These are phyloP conservation scores for Plasmodiophora brassicae DNA, from an alignment of 208 protist species.

Conservation along the genomic window DNA sequence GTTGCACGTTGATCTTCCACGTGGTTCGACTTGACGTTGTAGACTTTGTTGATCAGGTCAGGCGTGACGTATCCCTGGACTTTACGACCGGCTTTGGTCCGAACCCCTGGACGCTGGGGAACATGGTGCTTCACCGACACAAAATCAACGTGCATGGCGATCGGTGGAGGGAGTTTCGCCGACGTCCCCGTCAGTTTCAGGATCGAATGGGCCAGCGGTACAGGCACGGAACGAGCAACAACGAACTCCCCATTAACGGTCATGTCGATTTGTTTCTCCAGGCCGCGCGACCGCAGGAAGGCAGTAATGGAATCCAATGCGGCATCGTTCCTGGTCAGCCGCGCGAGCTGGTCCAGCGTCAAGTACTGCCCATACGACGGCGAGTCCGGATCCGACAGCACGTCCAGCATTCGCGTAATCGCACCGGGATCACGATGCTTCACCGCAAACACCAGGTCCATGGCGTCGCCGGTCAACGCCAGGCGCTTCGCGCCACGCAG, in stretches of 20 bases:
- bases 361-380: not conserved
- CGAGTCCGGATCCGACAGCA: not conserved
- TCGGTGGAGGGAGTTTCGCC: not conserved
- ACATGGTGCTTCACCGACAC: not conserved
- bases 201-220: not conserved
- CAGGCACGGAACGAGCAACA: too few relatives aligned
- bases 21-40: not conserved
- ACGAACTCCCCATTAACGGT: not conserved
- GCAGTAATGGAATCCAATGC: not conserved
- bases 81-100: not conserved
- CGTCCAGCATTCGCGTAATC: not conserved
- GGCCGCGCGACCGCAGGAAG: not conserved
- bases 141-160: slow-evolving; percentile 7
- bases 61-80: not conserved
- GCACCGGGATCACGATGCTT: not conserved
- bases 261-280: not conserved
- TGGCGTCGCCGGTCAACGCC: too few relatives aligned
- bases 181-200: not conserved
- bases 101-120: too few relatives aligned
- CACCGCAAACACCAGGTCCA: not conserved
- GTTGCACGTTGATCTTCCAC: not conserved
- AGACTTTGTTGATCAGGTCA: not conserved
- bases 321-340: not conserved
- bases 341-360: not conserved
- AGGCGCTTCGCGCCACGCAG: too few relatives aligned